A percentile compares a stretch with the other conserved stretches of the same genome.
Evolutionary conservation across 345 rosid genomes (phyloP).

Genomic region (Lepidium africanum): DNA sequence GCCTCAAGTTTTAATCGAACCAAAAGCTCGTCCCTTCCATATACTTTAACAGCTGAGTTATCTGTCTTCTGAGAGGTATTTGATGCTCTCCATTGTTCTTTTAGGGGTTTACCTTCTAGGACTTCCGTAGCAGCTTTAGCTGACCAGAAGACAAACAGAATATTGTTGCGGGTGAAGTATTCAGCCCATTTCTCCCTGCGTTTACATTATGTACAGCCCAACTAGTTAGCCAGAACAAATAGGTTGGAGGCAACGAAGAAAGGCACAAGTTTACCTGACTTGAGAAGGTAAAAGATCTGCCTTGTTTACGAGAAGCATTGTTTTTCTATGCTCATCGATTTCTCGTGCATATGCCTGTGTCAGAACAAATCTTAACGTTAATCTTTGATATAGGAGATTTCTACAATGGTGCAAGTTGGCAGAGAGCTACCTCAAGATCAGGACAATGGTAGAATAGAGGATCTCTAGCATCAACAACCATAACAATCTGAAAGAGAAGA

Average conservation of each 20-base stretch:
- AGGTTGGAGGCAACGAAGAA: neutral
- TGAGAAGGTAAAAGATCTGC: constrained; percentile 82
- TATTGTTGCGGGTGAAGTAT: constrained; percentile 46
- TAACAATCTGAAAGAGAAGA: constrained; percentile 57
- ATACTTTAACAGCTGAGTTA: constrained; percentile 51
- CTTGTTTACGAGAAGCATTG: constrained; percentile 87
- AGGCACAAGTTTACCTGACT: constrained; percentile 41
- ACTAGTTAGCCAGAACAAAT: neutral
- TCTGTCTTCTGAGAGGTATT: constrained; percentile 29
- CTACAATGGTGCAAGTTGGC: neutral
- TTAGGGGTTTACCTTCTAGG: constrained; percentile 58
- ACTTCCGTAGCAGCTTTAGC: constrained; percentile 85
- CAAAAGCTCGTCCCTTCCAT: constrained; percentile 81
- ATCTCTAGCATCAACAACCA: constrained; percentile 97
- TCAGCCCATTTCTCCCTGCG: constrained; percentile 80
- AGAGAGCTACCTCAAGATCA: constrained; percentile 77
- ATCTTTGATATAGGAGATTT: neutral
- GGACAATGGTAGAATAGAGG: constrained; percentile 87
- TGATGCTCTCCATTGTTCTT: constrained; percentile 31
- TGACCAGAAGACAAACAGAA: constrained; percentile 83
- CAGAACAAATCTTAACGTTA: neutral
- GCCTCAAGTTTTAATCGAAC: constrained; percentile 64
- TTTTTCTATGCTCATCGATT: constrained; percentile 64
- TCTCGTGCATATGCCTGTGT: constrained; percentile 73
- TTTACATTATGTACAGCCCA: neutral